Conservation (phyloP, 441 rosid genomes). For the Populus hybrid region DNA sequence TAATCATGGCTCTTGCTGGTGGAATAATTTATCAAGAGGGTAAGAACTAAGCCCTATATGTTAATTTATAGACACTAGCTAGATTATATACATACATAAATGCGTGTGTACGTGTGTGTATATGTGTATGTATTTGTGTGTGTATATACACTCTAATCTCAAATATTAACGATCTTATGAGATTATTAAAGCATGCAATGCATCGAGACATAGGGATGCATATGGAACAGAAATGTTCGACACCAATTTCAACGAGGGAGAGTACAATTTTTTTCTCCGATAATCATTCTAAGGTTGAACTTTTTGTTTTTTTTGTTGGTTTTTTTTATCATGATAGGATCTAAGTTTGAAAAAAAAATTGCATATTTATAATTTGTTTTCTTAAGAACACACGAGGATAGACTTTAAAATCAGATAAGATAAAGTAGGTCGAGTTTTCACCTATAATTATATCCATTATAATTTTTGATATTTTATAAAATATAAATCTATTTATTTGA, state of each 20-base stretch:
- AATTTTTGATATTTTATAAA: too few species aligned
- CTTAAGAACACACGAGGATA: neutral
- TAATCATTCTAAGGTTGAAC: conserved; percentile 9
- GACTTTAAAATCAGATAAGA: neutral
- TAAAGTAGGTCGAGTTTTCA: too few species aligned
- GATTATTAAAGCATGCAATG: neutral
- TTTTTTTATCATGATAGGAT: neutral
- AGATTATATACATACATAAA: too few species aligned
- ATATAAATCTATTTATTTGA: too few species aligned
- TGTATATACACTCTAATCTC: neutral
- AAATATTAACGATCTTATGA: neutral
- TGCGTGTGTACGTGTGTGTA: too few species aligned
- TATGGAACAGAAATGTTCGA: neutral
- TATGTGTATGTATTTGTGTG: too few species aligned
- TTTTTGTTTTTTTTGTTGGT: too few species aligned
- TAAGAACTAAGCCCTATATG: neutral
- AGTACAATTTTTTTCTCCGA: neutral
- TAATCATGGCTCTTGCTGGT: neutral
- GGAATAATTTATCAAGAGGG: neutral
- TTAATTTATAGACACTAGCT: too few species aligned
- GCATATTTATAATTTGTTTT: too few species aligned
- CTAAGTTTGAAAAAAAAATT: neutral
- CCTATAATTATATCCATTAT: too few species aligned
- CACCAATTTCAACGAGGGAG: neutral
- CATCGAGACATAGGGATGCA: neutral